These are phyloP conservation scores for Pisolithus marmoratus DNA, from an alignment of 768 basidiomycete genomes.

Conservation along the genomic window DNA sequence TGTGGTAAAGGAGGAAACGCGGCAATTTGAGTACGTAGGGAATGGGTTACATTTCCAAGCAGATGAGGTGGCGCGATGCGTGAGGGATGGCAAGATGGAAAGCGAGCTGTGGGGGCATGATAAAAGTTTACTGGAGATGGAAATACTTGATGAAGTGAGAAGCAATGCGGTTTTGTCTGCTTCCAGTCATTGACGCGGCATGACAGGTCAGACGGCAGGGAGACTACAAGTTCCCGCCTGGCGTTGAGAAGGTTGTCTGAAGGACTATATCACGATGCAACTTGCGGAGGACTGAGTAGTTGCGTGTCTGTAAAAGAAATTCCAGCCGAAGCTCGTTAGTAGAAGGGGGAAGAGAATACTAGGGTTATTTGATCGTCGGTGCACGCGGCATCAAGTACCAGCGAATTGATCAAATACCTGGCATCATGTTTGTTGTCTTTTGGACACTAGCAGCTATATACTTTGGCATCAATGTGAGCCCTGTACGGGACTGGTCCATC, in stretches of 20 bases:
- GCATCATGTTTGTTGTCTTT: too few species aligned
- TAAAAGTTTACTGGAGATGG: constrained; percentile 77
- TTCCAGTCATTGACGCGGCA: constrained; percentile 7
- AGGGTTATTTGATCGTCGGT: too few species aligned
- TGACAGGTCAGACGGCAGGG: constrained; percentile 62
- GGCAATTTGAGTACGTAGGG: constrained; percentile 53
- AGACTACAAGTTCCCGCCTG: constrained; percentile 54
- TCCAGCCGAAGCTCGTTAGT: too few species aligned
- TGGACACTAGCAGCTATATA: too few species aligned
- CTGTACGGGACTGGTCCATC: too few species aligned
- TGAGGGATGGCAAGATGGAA: constrained; percentile 67
- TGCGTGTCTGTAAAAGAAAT: too few species aligned
- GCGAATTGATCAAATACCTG: too few species aligned
- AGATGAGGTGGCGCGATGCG: constrained; percentile 79
- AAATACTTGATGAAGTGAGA: constrained; percentile 76
- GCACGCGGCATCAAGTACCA: too few species aligned
- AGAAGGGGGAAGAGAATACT: too few species aligned
- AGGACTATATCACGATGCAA: neutral
- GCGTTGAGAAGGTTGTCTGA: constrained; percentile 43
- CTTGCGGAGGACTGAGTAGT: neutral
- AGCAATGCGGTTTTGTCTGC: constrained; percentile 4
- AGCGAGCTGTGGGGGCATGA: constrained; percentile 72
- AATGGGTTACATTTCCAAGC: constrained; percentile 82
- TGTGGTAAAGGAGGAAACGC: constrained; percentile 52
- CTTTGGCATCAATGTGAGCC: too few species aligned